Base-by-base conservation (phyloP, 495 filamentous ascomycete species). In the Penicillium flavigenum region DNA sequence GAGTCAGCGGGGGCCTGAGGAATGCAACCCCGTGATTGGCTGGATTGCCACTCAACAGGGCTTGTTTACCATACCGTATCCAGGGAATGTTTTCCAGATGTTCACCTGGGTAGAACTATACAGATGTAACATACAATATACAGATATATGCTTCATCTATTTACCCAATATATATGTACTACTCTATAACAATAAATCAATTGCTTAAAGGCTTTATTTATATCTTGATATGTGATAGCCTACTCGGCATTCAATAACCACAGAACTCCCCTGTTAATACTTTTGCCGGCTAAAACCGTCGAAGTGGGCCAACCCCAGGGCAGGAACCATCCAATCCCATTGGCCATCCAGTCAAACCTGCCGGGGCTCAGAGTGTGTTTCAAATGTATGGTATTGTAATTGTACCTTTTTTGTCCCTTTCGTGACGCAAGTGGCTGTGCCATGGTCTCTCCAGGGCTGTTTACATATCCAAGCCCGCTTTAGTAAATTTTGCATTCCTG, bases 1-100 rank as follows among this genome's bases (percentile, higher is more conserved):
- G 63, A 75, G 51, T 76, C 67, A 76, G 70, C 66, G 54, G 46
- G 31, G 41, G 51, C 39, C 29, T 38, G 9, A 17, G 5, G 17
- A 34, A 36, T 42, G 14, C 5, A 7, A 0, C 0, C 19, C 32
- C 46, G 26, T 48, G 39, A 63, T 65, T 67, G 65, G 62, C 14
- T 45, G n/a, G 5, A 27, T 46, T 20, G 44, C 39, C 27, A 57
- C 41, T 49, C 22, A 51, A 59, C 48, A 44, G 49, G 32, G 50
- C 17, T 61, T 65, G 41, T 54, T 60, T 56, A 52, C 60, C 39
- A 12, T 36, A 38, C 42, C 17, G 51, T 36, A 47, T 55, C 22
- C 2, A 19, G 31, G 22, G 53, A n/a, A 51, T 32, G 46, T 48
- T 48, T 34, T 48, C 46, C 6, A 14, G 7, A 17, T 39, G 16